Evolutionary conservation across 441 rosid genomes (phyloP).

Genomic region (Populus trichocarpa): DNA sequence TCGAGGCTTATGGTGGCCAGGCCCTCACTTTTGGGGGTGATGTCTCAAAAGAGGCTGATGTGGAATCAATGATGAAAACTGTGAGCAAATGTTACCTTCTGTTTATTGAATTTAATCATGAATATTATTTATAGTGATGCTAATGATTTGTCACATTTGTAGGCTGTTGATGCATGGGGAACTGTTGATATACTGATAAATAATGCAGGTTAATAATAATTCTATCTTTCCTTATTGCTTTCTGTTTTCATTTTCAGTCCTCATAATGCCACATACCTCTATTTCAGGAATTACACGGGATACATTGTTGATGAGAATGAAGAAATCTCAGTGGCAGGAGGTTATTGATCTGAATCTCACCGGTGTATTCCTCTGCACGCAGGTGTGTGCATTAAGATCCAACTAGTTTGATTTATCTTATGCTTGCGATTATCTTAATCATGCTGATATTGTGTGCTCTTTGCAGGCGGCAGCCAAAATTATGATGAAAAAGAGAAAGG

Average conservation of each 20-base stretch:
- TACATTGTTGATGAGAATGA: conserved; percentile 72
- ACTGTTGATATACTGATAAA: conserved; percentile 69
- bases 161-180: conserved; percentile 86
- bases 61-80: conserved; percentile 73
- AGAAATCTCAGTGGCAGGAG: conserved; percentile 76
- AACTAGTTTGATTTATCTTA: background rate
- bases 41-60: conserved; percentile 69
- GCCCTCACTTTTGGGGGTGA: conserved; percentile 79
- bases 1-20: conserved; percentile 66
- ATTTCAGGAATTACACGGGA: conserved; percentile 74
- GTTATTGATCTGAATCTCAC: conserved; percentile 81
- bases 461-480: conserved; percentile 79
- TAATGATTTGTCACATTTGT: conserved; percentile 5
- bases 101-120: background rate
- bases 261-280: conserved; percentile 20
- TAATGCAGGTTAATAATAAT: conserved; percentile 60
- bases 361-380: conserved; percentile 80
- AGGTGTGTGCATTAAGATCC: conserved; percentile 38
- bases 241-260: conserved; percentile 12
- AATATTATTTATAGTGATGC: background rate
- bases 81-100: conserved; percentile 34
- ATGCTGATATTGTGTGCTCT: conserved; percentile 1
- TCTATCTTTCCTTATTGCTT: conserved; percentile 7
- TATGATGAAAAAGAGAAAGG: conserved; percentile 85
- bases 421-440: conserved; percentile 12